These are phyloP conservation scores for Thalassiosira livingstoniorum DNA, from an alignment of 352 stramenopile genomes.

Conservation along the genomic window DNA sequence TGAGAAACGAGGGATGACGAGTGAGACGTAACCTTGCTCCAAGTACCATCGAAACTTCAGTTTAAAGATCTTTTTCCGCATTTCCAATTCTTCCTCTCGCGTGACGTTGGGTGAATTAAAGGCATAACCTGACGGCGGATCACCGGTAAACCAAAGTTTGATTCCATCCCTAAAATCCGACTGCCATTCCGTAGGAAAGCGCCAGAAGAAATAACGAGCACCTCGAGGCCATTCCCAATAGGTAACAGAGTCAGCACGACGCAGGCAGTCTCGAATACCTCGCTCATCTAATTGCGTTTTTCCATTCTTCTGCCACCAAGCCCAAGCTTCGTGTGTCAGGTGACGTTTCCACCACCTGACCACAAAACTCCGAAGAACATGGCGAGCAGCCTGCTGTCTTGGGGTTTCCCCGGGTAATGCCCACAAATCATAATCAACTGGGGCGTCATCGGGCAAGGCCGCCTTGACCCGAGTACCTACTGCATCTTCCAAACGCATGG, in stretches of 20 bases:
- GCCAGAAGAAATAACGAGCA: conserved; percentile 45
- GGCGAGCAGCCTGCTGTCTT: conserved; percentile 1
- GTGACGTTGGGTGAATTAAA: not conserved
- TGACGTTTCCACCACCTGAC: conserved; percentile 6
- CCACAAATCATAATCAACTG: conserved; percentile 31
- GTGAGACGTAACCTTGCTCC: not conserved
- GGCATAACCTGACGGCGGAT: not conserved
- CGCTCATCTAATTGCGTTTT: not conserved
- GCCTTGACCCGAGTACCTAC: too few species aligned
- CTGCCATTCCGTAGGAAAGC: conserved; percentile 29
- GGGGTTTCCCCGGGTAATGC: conserved; percentile 1
- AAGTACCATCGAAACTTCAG: conserved; percentile 36
- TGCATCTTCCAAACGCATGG: not conserved
- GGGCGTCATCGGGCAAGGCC: conserved; percentile 36
- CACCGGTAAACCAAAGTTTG: conserved; percentile 11
- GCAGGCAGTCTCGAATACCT: conserved; percentile 12
- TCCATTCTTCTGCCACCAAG: not conserved
- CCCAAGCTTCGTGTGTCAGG: not conserved
- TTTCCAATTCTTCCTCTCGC: conserved; percentile 8
- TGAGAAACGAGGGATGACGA: conserved; percentile 44
- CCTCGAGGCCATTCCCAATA: conserved; percentile 58
- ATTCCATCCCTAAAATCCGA: conserved; percentile 35
- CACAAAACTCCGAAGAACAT: conserved; percentile 13
- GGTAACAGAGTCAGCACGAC: not conserved
- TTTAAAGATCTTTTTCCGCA: conserved; percentile 38